phyloP scores from a whole-genome alignment of 257 asterid species.

The Plantago major region DNA sequence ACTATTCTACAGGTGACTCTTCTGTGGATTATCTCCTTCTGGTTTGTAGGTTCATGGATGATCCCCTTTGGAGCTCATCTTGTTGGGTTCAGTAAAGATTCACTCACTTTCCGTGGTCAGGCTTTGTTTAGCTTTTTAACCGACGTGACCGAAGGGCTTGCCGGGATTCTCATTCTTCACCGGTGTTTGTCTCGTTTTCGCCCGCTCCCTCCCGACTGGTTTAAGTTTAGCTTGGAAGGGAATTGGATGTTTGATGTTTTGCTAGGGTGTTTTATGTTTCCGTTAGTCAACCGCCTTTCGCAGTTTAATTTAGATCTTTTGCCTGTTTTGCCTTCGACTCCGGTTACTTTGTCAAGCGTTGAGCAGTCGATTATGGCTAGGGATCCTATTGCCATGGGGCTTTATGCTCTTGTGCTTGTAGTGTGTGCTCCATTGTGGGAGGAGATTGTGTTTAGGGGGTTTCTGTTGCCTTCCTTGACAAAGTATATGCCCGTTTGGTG shows the following conservation, averaged over 20 bases:
- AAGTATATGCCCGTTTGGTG: conserved; percentile 96
- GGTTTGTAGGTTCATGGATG: conserved; percentile 99
- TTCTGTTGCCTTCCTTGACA: conserved; percentile 89
- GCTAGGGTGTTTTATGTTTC: conserved; percentile 83
- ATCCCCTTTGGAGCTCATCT: conserved; percentile 88
- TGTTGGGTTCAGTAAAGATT: conserved; percentile 75
- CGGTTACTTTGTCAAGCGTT: conserved; percentile 73
- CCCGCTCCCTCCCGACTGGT: conserved; percentile 91
- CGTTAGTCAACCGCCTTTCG: conserved; percentile 82
- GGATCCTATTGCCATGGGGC: conserved; percentile 86
- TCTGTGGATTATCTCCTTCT: conserved; percentile 88
- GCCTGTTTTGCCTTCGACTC: conserved; percentile 74
- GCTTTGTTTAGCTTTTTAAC: conserved; percentile 95
- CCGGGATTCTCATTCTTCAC: conserved; percentile 79
- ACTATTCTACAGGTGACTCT: conserved; percentile 93
- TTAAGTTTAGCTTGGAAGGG: conserved; percentile 72
- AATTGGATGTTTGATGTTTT: conserved; percentile 71
- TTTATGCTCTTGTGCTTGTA: conserved; percentile 78
- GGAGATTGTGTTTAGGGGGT: conserved; percentile 88
- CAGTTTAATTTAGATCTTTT: conserved; percentile 74
- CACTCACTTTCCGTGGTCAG: conserved; percentile 79
- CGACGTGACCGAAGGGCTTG: conserved; percentile 85
- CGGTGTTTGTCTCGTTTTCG: conserved; percentile 69
- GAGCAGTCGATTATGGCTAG: conserved; percentile 90
- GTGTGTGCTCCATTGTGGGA: conserved; percentile 97